Base-by-base conservation (phyloP, 2,329 filamentous ascomycete genomes). In the Stagonosporopsis chrysanthemi region DNA sequence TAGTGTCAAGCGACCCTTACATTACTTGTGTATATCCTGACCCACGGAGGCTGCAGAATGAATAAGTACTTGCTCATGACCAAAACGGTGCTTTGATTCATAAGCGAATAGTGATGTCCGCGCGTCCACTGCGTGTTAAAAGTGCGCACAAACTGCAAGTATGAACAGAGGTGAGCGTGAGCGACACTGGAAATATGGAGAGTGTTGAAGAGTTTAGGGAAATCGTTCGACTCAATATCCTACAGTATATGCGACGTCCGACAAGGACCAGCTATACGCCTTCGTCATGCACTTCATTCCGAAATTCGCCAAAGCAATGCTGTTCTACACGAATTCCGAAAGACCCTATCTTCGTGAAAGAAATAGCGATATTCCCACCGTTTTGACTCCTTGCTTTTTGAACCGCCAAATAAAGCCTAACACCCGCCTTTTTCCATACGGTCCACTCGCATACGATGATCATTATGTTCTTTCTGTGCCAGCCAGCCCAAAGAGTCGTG, bases 341-440 rank as follows among this genome's bases (percentile, higher is more conserved):
- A n/a, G 35, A 19, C 36, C 42, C 38, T 24, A 46, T 58, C 46
- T 44, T 51, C 57, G 45, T 55, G 48, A 44, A 50, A 62, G 46
- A 56, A 59, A 61, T 58, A 57, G 31, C 36, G 35, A 42, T 50
- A 41, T 40, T 35, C 49, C 41, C 52, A 29, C 58, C 56, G 22
- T 48, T 47, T 54, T 57, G 53, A 67, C 64, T 62, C 64, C 64
- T 59, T 67, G 63, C 64, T 67, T 67, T 67, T 67, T 55, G 46
- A 49, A 54, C 48, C 56, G 46, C 36, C 61, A 50, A 62, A 56
- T 68, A 58, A 69, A 68, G 51, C 60, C 29, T 41, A 50, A 51
- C 35, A 50, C 44, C 47, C 39, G 24, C 44, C 52, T 44, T 52
- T 56, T 57, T 36, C 38, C 52, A 29, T 52, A 44, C 39, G 15